A percentile compares a stretch with the other conserved stretches of the same genome.
These are phyloP conservation scores for Peronosclerospora sorghi DNA, from an alignment of 352 stramenopile species.

Conservation along the genomic window DNA sequence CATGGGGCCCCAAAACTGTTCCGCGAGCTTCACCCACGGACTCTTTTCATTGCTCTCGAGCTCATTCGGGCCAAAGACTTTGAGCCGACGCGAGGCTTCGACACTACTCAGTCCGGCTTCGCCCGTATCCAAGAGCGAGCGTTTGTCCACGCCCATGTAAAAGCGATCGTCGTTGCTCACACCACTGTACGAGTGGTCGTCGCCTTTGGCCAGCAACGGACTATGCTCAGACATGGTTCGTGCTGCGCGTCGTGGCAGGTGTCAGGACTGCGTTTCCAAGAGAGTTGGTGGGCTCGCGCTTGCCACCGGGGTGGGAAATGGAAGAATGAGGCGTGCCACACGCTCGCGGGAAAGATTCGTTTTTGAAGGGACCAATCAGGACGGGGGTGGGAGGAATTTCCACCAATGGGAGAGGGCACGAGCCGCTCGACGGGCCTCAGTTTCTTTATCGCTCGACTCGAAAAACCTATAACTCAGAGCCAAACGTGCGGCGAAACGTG, in stretches of 20 bases:
- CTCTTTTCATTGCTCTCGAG: conserved; percentile 42
- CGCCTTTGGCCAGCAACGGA: conserved; percentile 35
- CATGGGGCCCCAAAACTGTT: conserved; percentile 78
- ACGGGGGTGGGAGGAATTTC: too few species aligned
- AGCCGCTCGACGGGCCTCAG: background rate
- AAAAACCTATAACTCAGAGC: background rate
- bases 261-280: background rate
- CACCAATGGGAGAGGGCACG: too few species aligned
- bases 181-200: conserved; percentile 23
- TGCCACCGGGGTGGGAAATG: conserved; percentile 1
- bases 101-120: conserved; percentile 68
- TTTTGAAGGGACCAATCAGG: conserved; percentile 11
- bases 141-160: conserved; percentile 78
- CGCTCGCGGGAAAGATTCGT: conserved; percentile 12
- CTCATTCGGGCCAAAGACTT: conserved; percentile 86
- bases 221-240: conserved; percentile 50
- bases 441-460: background rate
- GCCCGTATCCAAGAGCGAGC: conserved; percentile 50
- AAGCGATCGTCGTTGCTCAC: conserved; percentile 48
- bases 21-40: conserved; percentile 41
- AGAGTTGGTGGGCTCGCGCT: background rate
- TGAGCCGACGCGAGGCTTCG: conserved; percentile 62
- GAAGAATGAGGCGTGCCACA: conserved; percentile 11
- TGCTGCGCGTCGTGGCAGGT: background rate
- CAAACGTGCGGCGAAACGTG: too few species aligned